phyloP scores from a whole-genome alignment of 1,284 basidiomycete genomes.

The Trametes pubescens region DNA sequence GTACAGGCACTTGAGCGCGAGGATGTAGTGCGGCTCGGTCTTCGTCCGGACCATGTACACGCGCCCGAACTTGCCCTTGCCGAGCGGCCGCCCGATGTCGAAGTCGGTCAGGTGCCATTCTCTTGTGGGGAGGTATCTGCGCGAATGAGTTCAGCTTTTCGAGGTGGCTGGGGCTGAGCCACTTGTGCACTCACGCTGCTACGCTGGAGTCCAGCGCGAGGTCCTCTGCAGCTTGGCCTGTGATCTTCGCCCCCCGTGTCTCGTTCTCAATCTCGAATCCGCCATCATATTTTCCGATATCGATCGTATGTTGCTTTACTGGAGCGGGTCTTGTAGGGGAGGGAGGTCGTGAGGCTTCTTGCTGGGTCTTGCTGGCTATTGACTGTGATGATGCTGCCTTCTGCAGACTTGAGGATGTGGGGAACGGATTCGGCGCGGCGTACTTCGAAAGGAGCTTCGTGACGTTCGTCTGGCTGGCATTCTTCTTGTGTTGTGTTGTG shows the following conservation, averaged over 20 bases:
- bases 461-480: constrained; percentile 61
- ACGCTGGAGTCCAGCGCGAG: constrained; percentile 83
- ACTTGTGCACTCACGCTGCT: constrained; percentile 55
- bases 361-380: constrained; percentile 35
- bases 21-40: constrained; percentile 86
- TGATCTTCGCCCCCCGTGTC: constrained; percentile 66
- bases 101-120: constrained; percentile 90
- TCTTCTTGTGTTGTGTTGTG: constrained; percentile 55
- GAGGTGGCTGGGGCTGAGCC: constrained; percentile 14
- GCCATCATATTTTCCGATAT: constrained; percentile 88
- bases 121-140: constrained; percentile 72
- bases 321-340: constrained; percentile 39
- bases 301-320: constrained; percentile 47
- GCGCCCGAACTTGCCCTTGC: constrained; percentile 98
- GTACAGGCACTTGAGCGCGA: constrained; percentile 97
- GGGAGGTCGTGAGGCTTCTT: constrained; percentile 36
- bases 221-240: constrained; percentile 76
- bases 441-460: constrained; percentile 75
- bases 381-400: constrained; percentile 38
- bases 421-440: constrained; percentile 61
- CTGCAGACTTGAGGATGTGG: constrained; percentile 31
- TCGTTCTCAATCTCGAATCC: constrained; percentile 85
- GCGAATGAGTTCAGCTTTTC: neutral
- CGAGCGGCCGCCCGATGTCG: constrained; percentile 94
- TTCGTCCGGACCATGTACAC: constrained; percentile 99